Evolutionary conservation across 306 rosid genomes (phyloP).

Genomic region (Trifolium pratense): DNA sequence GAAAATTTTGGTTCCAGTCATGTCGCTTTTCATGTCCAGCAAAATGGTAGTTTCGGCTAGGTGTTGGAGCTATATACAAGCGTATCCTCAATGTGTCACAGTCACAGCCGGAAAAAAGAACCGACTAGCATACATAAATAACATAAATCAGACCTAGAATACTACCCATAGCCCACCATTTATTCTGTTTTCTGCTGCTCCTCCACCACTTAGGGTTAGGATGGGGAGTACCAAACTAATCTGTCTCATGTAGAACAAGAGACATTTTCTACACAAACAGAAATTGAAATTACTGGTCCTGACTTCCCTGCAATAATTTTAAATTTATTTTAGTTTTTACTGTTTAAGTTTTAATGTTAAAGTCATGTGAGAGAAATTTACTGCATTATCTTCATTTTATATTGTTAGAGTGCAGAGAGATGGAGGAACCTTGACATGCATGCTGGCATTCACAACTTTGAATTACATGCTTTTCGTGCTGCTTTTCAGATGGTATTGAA

Average conservation of each 20-base stretch:
- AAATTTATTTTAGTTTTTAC: slow-evolving; percentile 8
- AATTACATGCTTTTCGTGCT: slow-evolving; percentile 89
- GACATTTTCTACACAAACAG: slow-evolving; percentile 5
- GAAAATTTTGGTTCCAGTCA: not conserved
- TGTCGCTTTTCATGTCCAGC: not conserved
- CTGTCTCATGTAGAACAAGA: slow-evolving; percentile 29
- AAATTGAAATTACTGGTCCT: slow-evolving; percentile 13
- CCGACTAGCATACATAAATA: not conserved
- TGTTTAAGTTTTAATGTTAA: slow-evolving; percentile 6
- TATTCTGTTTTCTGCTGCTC: slow-evolving; percentile 12
- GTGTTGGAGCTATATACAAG: not conserved
- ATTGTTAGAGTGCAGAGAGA: slow-evolving; percentile 90
- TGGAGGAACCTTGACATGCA: slow-evolving; percentile 76
- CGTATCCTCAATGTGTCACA: not conserved
- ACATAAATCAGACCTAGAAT: not conserved
- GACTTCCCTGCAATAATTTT: slow-evolving; percentile 7
- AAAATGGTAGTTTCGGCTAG: not conserved
- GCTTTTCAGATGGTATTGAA: slow-evolving; percentile 87
- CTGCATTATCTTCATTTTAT: slow-evolving; percentile 36
- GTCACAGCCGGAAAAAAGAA: not conserved
- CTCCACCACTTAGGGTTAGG: slow-evolving; percentile 1
- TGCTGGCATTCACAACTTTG: slow-evolving; percentile 80
- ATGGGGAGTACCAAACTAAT: slow-evolving; percentile 27
- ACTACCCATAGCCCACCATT: slow-evolving; percentile 11
- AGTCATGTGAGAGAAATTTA: slow-evolving; percentile 26